phyloP scores from a whole-genome alignment of 2,329 filamentous ascomycete genomes.

The Beauveria sp. region DNA sequence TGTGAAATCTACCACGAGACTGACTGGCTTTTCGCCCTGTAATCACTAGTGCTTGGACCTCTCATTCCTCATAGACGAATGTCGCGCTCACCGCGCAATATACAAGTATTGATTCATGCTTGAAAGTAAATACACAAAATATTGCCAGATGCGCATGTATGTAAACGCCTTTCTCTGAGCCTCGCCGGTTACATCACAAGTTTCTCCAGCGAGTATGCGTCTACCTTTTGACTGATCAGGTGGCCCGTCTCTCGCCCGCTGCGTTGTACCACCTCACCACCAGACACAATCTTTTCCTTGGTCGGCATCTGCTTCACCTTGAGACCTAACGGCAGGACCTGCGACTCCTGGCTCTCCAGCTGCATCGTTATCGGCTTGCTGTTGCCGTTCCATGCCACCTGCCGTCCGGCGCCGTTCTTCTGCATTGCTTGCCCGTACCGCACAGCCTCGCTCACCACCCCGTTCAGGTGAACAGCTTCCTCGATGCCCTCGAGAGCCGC shows the following conservation, averaged over 20 bases:
- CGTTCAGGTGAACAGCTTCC: slow-evolving; percentile 58
- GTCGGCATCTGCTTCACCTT: slow-evolving; percentile 48
- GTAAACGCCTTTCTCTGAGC: not conserved
- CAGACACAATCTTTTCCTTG: slow-evolving; percentile 52
- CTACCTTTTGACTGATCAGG: slow-evolving; percentile 70
- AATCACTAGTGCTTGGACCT: too few relatives aligned
- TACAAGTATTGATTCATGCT: not conserved
- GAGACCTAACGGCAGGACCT: slow-evolving; percentile 64
- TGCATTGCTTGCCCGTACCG: slow-evolving; percentile 44
- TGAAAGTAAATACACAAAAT: not conserved
- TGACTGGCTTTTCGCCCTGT: too few relatives aligned
- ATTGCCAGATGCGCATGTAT: not conserved
- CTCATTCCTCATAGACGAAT: too few relatives aligned
- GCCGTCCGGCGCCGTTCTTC: slow-evolving; percentile 21
- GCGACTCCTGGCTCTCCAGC: slow-evolving; percentile 37
- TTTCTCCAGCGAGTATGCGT: slow-evolving; percentile 75
- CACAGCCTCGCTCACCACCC: slow-evolving; percentile 58
- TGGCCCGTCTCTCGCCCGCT: slow-evolving; percentile 68
- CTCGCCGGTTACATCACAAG: slow-evolving; percentile 50
- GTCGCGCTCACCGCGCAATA: not conserved
- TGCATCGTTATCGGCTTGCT: slow-evolving; percentile 36
- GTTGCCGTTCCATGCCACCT: slow-evolving; percentile 24
- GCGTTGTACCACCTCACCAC: slow-evolving; percentile 63
- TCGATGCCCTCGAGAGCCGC: slow-evolving; percentile 66
- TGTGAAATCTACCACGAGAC: too few relatives aligned